Evolutionary conservation across 2,329 filamentous ascomycete species (phyloP).

Genomic region (Septoria petroselini): DNA sequence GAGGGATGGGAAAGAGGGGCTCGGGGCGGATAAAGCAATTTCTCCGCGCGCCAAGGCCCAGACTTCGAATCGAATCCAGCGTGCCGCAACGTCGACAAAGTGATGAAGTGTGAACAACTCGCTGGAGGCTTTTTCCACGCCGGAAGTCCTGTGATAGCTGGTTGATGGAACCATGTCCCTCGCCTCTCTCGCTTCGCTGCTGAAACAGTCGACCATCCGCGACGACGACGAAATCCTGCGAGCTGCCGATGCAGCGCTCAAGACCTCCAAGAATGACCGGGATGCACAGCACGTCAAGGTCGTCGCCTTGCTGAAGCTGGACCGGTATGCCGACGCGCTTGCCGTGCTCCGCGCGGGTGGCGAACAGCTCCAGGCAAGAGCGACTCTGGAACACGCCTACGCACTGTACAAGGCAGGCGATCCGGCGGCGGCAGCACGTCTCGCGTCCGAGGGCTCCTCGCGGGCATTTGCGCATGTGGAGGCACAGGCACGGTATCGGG

Average conservation of each 20-base stretch:
- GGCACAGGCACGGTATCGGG: slow-evolving; percentile 68
- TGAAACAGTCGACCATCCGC: slow-evolving; percentile 57
- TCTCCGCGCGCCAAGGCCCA: no score
- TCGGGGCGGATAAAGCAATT: no score
- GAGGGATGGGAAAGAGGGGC: no score
- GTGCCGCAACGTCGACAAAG: no score
- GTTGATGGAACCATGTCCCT: slow-evolving; percentile 14
- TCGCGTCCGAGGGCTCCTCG: slow-evolving; percentile 43
- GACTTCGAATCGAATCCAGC: no score
- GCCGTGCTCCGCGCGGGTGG: slow-evolving; percentile 64
- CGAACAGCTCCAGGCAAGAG: slow-evolving; percentile 58
- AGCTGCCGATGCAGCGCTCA: slow-evolving; percentile 56
- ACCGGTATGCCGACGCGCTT: slow-evolving; percentile 75
- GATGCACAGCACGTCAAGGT: slow-evolving; percentile 67
- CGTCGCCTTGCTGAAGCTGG: slow-evolving; percentile 74
- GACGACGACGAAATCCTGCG: slow-evolving; percentile 74
- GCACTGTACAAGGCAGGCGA: slow-evolving; percentile 77
- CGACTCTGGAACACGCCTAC: slow-evolving; percentile 70
- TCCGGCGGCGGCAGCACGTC: slow-evolving; percentile 60
- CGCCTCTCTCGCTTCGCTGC: slow-evolving; percentile 49
- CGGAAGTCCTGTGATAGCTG: slow-evolving; percentile 1
- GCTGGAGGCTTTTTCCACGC: not conserved
- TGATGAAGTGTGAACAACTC: no score
- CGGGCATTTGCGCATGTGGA: slow-evolving; percentile 59
- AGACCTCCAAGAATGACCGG: slow-evolving; percentile 57